These are phyloP conservation scores for Solanum gandarillasii DNA, from an alignment of 257 asterid species.

Conservation along the genomic window DNA sequence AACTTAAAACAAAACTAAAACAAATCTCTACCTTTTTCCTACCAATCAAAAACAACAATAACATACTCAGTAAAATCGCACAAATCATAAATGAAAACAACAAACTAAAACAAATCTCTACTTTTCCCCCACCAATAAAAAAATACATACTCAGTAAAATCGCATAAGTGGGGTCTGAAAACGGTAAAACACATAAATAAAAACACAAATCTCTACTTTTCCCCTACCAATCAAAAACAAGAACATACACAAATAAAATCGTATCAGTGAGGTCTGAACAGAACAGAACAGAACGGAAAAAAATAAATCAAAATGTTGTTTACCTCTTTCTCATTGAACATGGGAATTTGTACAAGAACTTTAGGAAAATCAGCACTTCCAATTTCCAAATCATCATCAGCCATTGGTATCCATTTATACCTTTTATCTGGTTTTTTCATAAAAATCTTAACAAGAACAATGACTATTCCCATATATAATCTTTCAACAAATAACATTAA, in stretches of 20 bases:
- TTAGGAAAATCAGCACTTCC: slow-evolving; percentile 44
- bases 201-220: not conserved
- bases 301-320: not conserved
- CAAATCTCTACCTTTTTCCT: not conserved
- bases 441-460: slow-evolving; percentile 64
- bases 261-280: not conserved
- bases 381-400: slow-evolving; percentile 73
- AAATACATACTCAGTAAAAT: not conserved
- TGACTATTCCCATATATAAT: slow-evolving; percentile 87
- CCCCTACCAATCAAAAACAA: not conserved
- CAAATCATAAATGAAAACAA: not conserved
- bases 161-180: not conserved
- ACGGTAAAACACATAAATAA: too few relatives aligned
- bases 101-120: not conserved
- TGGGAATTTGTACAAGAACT: slow-evolving; percentile 92
- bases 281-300: too few relatives aligned
- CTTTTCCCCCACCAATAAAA: not conserved
- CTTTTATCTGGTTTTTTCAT: slow-evolving; percentile 77
- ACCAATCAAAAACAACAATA: not conserved
- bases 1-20: not conserved
- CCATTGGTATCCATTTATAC: slow-evolving; percentile 70
- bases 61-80: not conserved
- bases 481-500: slow-evolving; percentile 88
- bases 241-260: not conserved
- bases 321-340: slow-evolving; percentile 93